phyloP scores from a whole-genome alignment of 345 rosid genomes.

The Hibiscus syriacus region DNA sequence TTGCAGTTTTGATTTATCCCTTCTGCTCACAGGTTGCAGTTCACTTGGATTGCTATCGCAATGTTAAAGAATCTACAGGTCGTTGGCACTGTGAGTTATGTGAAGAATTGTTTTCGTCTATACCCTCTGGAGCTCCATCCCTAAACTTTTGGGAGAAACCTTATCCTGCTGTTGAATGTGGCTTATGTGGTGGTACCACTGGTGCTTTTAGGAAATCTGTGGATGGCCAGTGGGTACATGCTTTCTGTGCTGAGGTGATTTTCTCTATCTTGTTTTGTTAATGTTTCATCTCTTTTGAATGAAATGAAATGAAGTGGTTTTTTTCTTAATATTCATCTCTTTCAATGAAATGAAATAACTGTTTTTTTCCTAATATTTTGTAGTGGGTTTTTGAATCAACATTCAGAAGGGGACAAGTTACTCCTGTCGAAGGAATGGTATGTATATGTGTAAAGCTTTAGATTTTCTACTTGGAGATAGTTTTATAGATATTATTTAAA shows the following conservation, averaged over 20 bases:
- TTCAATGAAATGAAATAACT: not conserved
- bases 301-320: not conserved
- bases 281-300: not conserved
- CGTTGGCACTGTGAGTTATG: conserved; percentile 97
- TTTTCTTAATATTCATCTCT: conserved; percentile 1
- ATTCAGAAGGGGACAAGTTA: conserved; percentile 92
- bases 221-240: conserved; percentile 83
- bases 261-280: not conserved
- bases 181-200: conserved; percentile 74
- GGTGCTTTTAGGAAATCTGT: conserved; percentile 90
- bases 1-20: conserved; percentile 7
- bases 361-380: conserved; percentile 14
- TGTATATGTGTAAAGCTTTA: conserved; percentile 21
- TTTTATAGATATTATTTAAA: not conserved
- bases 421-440: conserved; percentile 89
- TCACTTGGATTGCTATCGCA: conserved; percentile 88
- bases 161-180: conserved; percentile 54
- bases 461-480: not conserved
- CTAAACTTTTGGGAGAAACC: conserved; percentile 62
- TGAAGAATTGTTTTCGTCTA: conserved; percentile 51
- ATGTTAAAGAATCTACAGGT: conserved; percentile 76
- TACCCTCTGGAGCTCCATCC: conserved; percentile 45
- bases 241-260: conserved; percentile 94
- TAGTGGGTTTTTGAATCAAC: conserved; percentile 93
- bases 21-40: conserved; percentile 71